Percentiles rank a stretch among this genome's conserved stretches.
These are phyloP conservation scores for Bipolaris sorokiniana DNA, from an alignment of 2,329 filamentous ascomycete species.

Conservation along the genomic window DNA sequence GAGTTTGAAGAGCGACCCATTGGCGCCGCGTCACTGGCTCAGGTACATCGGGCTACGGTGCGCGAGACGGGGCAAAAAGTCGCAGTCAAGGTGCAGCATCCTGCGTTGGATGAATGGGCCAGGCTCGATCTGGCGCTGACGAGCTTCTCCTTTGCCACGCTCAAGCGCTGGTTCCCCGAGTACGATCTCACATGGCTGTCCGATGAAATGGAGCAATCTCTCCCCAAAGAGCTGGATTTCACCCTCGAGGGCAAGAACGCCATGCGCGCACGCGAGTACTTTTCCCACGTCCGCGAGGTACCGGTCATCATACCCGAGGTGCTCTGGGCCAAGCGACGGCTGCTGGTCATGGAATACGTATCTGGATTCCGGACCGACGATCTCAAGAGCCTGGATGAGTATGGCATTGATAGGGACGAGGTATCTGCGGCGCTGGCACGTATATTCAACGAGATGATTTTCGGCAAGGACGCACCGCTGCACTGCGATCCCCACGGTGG, in stretches of 20 bases:
- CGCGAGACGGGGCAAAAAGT: constrained; percentile 84
- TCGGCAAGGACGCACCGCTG: constrained; percentile 82
- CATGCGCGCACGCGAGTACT: constrained; percentile 77
- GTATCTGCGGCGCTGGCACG: constrained; percentile 88
- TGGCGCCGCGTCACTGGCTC: constrained; percentile 90
- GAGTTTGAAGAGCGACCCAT: constrained; percentile 82
- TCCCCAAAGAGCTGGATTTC: constrained; percentile 93
- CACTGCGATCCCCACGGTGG: constrained; percentile 98
- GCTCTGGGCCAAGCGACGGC: constrained; percentile 84
- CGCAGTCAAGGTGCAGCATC: constrained; percentile 97
- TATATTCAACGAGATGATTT: constrained; percentile 99
- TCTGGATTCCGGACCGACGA: constrained; percentile 88
- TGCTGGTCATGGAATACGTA: constrained; percentile 94
- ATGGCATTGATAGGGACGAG: constrained; percentile 91
- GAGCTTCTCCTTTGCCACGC: constrained; percentile 82
- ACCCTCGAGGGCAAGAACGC: constrained; percentile 85
- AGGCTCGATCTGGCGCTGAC: constrained; percentile 87
- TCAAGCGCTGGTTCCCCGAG: constrained; percentile 94
- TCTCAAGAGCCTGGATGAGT: constrained; percentile 80
- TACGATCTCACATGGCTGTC: constrained; percentile 98
- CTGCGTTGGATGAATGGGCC: constrained; percentile 85
- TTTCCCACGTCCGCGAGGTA: constrained; percentile 72
- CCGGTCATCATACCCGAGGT: constrained; percentile 90
- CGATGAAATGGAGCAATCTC: constrained; percentile 86
- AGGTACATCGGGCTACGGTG: constrained; percentile 87